Percentiles rank a stretch among this genome's conserved stretches.
Conservation (phyloP, 2,329 filamentous ascomycete genomes). For the Tympanopsis confertula region DNA sequence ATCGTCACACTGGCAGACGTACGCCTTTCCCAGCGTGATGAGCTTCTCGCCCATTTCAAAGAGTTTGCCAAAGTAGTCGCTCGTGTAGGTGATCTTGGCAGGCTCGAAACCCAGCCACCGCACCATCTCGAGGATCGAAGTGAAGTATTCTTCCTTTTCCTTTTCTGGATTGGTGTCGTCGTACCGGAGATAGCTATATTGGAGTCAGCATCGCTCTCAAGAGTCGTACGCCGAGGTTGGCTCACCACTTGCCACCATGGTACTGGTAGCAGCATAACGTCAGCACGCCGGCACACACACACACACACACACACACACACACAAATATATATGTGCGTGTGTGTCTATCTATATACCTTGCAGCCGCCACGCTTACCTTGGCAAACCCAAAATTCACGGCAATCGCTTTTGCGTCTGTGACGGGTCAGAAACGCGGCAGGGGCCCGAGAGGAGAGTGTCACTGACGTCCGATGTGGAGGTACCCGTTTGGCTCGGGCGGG, state of each 20-base stretch:
- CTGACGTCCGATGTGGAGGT: slow-evolving; percentile 84
- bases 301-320: no score
- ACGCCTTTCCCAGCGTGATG: slow-evolving; percentile 40
- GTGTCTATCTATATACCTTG: slow-evolving; percentile 22
- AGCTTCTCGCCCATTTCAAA: slow-evolving; percentile 61
- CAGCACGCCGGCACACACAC: no score
- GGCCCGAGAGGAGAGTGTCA: no score
- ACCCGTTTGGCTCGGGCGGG: slow-evolving; percentile 84
- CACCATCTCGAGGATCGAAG: slow-evolving; percentile 79
- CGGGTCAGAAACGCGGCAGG: no score
- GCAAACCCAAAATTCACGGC: slow-evolving; percentile 95
- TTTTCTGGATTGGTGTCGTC: slow-evolving; percentile 94
- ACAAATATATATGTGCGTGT: no score
- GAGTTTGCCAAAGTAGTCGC: slow-evolving; percentile 69
- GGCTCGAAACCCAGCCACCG: slow-evolving; percentile 79
- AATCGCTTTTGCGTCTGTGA: slow-evolving; percentile 92
- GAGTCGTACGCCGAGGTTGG: slow-evolving; percentile 10
- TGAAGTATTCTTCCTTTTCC: slow-evolving; percentile 82
- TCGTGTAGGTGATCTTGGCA: slow-evolving; percentile 70
- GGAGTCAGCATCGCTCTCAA: slow-evolving; percentile 3
- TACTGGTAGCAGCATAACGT: neutral
- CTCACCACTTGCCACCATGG: neutral
- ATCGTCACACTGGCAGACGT: slow-evolving; percentile 30
- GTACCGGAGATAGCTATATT: slow-evolving; percentile 59
- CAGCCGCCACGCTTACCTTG: slow-evolving; percentile 61